Conservation (phyloP, 1,284 basidiomycete species). For the Serendipita sp. region DNA sequence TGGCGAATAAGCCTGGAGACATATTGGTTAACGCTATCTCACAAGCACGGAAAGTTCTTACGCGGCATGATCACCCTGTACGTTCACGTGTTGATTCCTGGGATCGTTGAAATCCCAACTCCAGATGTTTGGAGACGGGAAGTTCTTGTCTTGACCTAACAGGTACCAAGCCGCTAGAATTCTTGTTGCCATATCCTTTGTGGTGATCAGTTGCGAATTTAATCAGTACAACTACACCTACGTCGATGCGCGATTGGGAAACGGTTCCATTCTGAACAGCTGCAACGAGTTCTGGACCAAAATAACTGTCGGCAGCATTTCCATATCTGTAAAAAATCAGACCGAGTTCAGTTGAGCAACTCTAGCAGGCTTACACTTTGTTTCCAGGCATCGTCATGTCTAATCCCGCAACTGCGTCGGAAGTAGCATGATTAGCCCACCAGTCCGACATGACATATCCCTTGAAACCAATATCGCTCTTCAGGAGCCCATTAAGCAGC, state of each 20-base stretch:
- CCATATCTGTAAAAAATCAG: neutral
- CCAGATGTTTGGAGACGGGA: conserved; percentile 13
- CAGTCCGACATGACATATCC: conserved; percentile 25
- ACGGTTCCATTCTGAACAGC: conserved; percentile 28
- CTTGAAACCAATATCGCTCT: conserved; percentile 30
- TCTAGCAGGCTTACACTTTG: neutral
- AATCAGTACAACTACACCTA: neutral
- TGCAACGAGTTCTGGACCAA: conserved; percentile 16
- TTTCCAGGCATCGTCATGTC: conserved; percentile 29
- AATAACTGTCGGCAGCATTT: conserved; percentile 7
- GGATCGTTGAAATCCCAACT: neutral
- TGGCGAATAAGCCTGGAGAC: conserved; percentile 21
- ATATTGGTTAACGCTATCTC: neutral
- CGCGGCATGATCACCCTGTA: conserved; percentile 13
- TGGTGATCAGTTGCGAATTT: neutral
- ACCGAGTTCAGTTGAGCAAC: neutral
- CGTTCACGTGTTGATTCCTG: conserved; percentile 13
- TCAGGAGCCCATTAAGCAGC: conserved; percentile 29
- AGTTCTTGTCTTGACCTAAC: conserved; percentile 21
- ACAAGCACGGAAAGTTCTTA: neutral
- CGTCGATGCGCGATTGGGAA: conserved; percentile 24
- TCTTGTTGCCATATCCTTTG: conserved; percentile 14
- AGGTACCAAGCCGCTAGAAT: conserved; percentile 26
- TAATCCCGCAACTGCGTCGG: conserved; percentile 25
- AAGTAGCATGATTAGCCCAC: conserved; percentile 21